Percentiles rank a stretch among this genome's conserved stretches.
These are phyloP conservation scores for Xanthoconium separans DNA, from an alignment of 1,284 basidiomycete species.

Conservation along the genomic window DNA sequence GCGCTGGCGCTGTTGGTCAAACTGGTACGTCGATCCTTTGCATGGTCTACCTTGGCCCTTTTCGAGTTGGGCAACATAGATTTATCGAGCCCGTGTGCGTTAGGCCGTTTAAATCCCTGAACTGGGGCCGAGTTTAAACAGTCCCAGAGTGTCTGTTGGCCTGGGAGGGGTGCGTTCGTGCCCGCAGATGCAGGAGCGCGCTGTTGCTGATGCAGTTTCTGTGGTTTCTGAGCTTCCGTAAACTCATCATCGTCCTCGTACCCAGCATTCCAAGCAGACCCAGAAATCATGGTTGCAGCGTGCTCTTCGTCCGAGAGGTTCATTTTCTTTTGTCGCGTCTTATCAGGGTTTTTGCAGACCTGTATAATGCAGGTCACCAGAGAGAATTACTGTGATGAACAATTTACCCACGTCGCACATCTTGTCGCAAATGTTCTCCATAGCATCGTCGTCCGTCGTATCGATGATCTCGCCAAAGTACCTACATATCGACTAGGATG, in stretches of 20 bases:
- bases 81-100: slow-evolving; percentile 7
- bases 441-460: slow-evolving; percentile 42
- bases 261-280: slow-evolving; percentile 16
- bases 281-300: slow-evolving; percentile 31
- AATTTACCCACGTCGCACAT: slow-evolving; percentile 79
- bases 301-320: slow-evolving; percentile 51
- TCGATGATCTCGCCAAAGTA: slow-evolving; percentile 82
- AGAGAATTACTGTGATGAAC: background rate
- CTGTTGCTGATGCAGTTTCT: background rate
- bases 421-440: slow-evolving; percentile 61
- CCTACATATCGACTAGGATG: slow-evolving; percentile 64
- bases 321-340: slow-evolving; percentile 47
- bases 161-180: background rate
- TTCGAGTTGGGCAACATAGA: slow-evolving; percentile 31
- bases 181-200: slow-evolving; percentile 1
- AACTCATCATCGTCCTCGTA: slow-evolving; percentile 30
- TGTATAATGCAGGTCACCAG: slow-evolving; percentile 23
- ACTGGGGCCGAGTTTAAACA: slow-evolving; percentile 17
- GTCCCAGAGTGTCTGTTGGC: slow-evolving; percentile 25
- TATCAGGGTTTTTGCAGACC: slow-evolving; percentile 77
- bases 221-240: background rate
- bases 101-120: slow-evolving; percentile 28
- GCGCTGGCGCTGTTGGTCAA: background rate
- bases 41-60: slow-evolving; percentile 37
- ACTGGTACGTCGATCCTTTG: background rate